Evolutionary conservation across 1,284 basidiomycete species (phyloP).

Genomic region (Austroboletus olivaceoglutinosus): DNA sequence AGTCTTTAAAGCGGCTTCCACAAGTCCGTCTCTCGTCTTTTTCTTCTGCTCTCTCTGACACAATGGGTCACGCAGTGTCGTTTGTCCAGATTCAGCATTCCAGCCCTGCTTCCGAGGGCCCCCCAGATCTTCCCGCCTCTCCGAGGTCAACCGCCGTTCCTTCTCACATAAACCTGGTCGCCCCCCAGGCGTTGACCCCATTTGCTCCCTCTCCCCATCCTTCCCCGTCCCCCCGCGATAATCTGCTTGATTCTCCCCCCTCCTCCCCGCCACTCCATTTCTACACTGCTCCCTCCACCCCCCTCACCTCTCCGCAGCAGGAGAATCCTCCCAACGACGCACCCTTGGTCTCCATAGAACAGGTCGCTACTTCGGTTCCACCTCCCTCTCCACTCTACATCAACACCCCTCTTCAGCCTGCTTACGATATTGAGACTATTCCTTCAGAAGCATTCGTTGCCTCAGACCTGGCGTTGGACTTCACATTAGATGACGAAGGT

Average conservation of each 20-base stretch:
- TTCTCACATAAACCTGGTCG: conserved; percentile 29
- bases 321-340: conserved; percentile 30
- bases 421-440: conserved; percentile 32
- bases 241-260: conserved; percentile 32
- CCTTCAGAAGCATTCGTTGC: conserved; percentile 26
- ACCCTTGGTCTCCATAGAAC: conserved; percentile 17
- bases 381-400: conserved; percentile 27
- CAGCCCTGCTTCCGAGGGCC: conserved; percentile 17
- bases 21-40: conserved; percentile 23
- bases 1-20: conserved; percentile 21
- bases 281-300: conserved; percentile 36
- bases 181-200: conserved; percentile 28
- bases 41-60: conserved; percentile 10
- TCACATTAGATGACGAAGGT: conserved; percentile 68
- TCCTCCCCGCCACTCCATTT: conserved; percentile 35
- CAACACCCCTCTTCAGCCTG: conserved; percentile 13
- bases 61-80: conserved; percentile 36
- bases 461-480: conserved; percentile 46
- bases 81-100: conserved; percentile 32
- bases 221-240: conserved; percentile 28
- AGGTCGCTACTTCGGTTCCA: conserved; percentile 14
- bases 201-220: conserved; percentile 23
- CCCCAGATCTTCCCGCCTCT: conserved; percentile 8
- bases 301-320: conserved; percentile 32
- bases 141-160: conserved; percentile 21